Evolutionary conservation across 768 basidiomycete species (phyloP).

Genomic region (Suillus placidus): DNA sequence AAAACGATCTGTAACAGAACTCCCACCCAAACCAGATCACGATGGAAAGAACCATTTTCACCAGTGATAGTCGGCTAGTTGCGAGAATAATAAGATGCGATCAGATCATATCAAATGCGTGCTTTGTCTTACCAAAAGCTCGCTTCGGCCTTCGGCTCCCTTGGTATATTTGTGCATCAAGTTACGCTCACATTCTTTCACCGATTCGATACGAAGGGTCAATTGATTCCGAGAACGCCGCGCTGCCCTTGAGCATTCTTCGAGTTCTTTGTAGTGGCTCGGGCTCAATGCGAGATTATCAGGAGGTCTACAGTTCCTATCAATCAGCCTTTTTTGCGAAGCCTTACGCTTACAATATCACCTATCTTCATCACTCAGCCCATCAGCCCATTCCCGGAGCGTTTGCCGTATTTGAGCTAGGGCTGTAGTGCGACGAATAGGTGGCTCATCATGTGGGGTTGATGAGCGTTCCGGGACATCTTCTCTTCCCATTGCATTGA

Average conservation of each 20-base stretch:
- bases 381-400: slow-evolving; percentile 56
- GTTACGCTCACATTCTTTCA: slow-evolving; percentile 38
- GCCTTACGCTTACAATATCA: slow-evolving; percentile 29
- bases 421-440: slow-evolving; percentile 48
- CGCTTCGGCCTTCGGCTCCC: slow-evolving; percentile 40
- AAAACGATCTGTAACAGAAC: slow-evolving; percentile 51
- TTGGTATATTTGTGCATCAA: slow-evolving; percentile 38
- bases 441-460: slow-evolving; percentile 21
- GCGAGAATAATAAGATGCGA: slow-evolving; percentile 15
- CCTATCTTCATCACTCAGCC: slow-evolving; percentile 61
- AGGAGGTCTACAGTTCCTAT: slow-evolving; percentile 35
- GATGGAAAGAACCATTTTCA: slow-evolving; percentile 24
- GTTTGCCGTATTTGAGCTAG: slow-evolving; percentile 59
- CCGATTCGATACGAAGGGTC: slow-evolving; percentile 43
- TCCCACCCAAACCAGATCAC: slow-evolving; percentile 38
- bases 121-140: slow-evolving; percentile 40
- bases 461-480: slow-evolving; percentile 23
- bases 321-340: background rate
- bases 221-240: slow-evolving; percentile 52
- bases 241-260: slow-evolving; percentile 54
- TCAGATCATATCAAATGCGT: slow-evolving; percentile 1
- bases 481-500: slow-evolving; percentile 69
- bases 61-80: slow-evolving; percentile 27
- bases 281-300: slow-evolving; percentile 42
- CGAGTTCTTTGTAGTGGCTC: slow-evolving; percentile 50